Evolutionary conservation across 1,284 basidiomycete genomes (phyloP).

Genomic region (Somion occarium): DNA sequence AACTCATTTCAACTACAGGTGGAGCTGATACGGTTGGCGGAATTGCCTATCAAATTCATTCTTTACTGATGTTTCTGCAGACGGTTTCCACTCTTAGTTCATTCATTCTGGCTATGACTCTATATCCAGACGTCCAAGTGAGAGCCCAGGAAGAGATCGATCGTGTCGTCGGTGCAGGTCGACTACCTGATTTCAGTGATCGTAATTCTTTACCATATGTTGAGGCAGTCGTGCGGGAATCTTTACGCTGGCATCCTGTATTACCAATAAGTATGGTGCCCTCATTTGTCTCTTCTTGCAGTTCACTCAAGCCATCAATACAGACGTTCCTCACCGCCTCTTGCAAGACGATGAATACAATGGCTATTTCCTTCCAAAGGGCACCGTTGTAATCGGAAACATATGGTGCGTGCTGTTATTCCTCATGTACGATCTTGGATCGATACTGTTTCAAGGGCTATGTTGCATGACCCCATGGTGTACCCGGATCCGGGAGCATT

Average conservation of each 20-base stretch:
- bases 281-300: neutral
- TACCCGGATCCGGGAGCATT: constrained; percentile 21
- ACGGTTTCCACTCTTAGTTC: constrained; percentile 8
- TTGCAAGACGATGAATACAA: constrained; percentile 2
- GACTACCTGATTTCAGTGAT: constrained; percentile 26
- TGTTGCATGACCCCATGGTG: constrained; percentile 18
- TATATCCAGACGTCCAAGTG: constrained; percentile 18
- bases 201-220: constrained; percentile 23
- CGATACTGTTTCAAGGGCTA: constrained; percentile 14
- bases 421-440: neutral
- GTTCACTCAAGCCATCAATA: too few relatives aligned
- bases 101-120: constrained; percentile 14
- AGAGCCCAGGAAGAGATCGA: constrained; percentile 26
- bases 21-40: neutral
- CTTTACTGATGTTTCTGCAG: too few relatives aligned
- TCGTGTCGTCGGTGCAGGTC: constrained; percentile 18
- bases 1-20: neutral
- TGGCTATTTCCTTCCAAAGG: neutral
- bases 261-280: neutral
- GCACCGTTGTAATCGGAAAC: constrained; percentile 1
- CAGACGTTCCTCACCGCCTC: constrained; percentile 9
- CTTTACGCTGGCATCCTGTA: neutral
- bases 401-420: constrained; percentile 11
- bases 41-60: neutral
- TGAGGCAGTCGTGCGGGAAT: constrained; percentile 15